Evolutionary conservation across 2,329 filamentous ascomycete species (phyloP).

Genomic region (Fusarium denticulatum): DNA sequence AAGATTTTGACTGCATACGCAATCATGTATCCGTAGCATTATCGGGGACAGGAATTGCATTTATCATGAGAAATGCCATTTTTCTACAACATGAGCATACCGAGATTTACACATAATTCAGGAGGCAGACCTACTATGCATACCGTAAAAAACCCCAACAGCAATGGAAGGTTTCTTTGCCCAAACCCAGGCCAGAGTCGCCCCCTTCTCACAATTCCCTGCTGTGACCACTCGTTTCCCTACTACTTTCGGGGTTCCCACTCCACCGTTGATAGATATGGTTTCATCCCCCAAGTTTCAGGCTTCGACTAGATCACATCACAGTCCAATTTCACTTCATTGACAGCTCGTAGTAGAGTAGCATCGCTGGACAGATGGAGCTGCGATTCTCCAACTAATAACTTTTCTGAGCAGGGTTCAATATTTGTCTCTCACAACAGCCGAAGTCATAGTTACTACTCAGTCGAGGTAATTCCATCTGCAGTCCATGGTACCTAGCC

Average conservation of each 20-base stretch:
- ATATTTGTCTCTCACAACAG: neutral
- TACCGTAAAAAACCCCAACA: neutral
- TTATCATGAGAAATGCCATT: neutral
- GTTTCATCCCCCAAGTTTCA: constrained; percentile 29
- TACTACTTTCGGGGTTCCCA: constrained; percentile 18
- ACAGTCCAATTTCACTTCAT: constrained; percentile 5
- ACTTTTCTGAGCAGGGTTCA: neutral
- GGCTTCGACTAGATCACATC: constrained; percentile 15
- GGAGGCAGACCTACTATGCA: neutral
- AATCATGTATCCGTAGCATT: neutral
- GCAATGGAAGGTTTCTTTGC: neutral
- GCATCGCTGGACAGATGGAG: constrained; percentile 3
- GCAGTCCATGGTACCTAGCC: neutral
- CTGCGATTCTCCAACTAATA: constrained; percentile 1
- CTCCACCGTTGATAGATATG: constrained; percentile 19
- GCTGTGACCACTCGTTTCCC: constrained; percentile 17
- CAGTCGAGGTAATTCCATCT: neutral
- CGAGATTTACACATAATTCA: neutral
- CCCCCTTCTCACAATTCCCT: neutral
- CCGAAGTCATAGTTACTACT: neutral
- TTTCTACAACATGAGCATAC: neutral
- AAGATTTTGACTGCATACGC: neutral
- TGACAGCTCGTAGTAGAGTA: constrained; percentile 8
- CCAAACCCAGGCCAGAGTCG: neutral
- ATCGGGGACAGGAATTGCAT: neutral